Evolutionary conservation across 2,329 filamentous ascomycete genomes (phyloP), one percentile per base, ranked within the genome.

Genomic region (Daldinia eschscholtzii): DNA sequence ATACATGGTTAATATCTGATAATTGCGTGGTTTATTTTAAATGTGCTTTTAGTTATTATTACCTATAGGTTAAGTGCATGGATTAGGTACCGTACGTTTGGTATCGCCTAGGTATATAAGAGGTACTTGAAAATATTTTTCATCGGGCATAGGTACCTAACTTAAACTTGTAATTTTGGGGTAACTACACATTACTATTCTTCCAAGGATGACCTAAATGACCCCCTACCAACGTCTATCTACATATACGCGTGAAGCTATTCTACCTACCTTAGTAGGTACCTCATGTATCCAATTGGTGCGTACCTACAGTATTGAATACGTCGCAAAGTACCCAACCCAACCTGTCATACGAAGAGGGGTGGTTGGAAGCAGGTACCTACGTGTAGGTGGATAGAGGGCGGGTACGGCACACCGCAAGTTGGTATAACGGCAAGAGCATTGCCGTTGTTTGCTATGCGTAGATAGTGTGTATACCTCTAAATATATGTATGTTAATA

Each of bases 391-490:
- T 52, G 26, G 26, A 15, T 55, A 55, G 52, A 26, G 52, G 52
- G 52, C 33, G 52, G 52, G 46, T 52, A 52, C 26, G 28, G 3
- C 46, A 52, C 46, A 52, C 46, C 46, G 46, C 46, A 52, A 52
- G 10, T 52, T 52, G 26, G 26, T 33, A 30, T 50, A 50, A 30
- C 26, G 46, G 46, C 15, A 50, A 50, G 5, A 18, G 13, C 15
- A 30, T 50, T 50, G 7, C 46, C 46, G 46, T 50, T n/a, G 26
- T 52, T 52, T 52, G 5, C 46, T 52, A 18, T 12, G 33, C 10
- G 10, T 2, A 35, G 33, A 23, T 50, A 50, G 46, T 30, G 30
- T 18, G 6, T 18, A 50, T 50, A 30, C 46, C 46, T 50, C 6
- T 6, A 46, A 5, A 46, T 46, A 5, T 26, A 46, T 46, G 42